A percentile compares a stretch with the other conserved stretches of the same genome.
Evolutionary conservation across 176 grass and related monocot genomes (phyloP).

Genomic region (Zizania latifolia): DNA sequence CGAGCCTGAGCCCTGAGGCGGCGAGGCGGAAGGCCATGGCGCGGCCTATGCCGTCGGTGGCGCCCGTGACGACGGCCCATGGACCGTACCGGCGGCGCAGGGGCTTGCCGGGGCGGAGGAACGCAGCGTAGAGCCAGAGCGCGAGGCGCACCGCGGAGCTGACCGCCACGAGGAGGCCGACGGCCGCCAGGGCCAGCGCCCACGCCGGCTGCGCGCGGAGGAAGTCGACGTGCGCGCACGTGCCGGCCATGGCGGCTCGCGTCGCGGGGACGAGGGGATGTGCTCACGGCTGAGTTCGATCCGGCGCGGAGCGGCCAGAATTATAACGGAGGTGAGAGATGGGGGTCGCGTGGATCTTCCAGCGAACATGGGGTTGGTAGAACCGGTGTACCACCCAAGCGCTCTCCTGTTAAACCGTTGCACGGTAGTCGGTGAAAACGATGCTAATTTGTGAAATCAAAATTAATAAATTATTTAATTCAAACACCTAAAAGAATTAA

Average conservation of each 20-base stretch:
- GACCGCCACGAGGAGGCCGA: slow-evolving; percentile 44
- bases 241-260: slow-evolving; percentile 26
- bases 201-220: slow-evolving; percentile 64
- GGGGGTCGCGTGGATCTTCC: no score
- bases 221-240: slow-evolving; percentile 73
- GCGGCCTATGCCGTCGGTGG: slow-evolving; percentile 76
- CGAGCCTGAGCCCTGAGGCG: slow-evolving; percentile 52
- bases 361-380: no score
- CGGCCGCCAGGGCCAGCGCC: slow-evolving; percentile 49
- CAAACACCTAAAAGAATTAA: no score
- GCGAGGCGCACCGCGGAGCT: slow-evolving; percentile 43
- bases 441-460: no score
- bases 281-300: not conserved
- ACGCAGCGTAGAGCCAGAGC: slow-evolving; percentile 65
- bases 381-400: no score
- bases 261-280: no score
- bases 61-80: slow-evolving; percentile 87
- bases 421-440: not conserved
- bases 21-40: slow-evolving; percentile 78
- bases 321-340: no score
- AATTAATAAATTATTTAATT: no score
- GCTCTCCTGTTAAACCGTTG: no score
- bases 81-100: slow-evolving; percentile 74
- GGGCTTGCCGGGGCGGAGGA: slow-evolving; percentile 76
- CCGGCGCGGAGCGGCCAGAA: not conserved